Base-by-base conservation (phyloP, 2,329 filamentous ascomycete genomes). In the Stemphylium lycopersici region DNA sequence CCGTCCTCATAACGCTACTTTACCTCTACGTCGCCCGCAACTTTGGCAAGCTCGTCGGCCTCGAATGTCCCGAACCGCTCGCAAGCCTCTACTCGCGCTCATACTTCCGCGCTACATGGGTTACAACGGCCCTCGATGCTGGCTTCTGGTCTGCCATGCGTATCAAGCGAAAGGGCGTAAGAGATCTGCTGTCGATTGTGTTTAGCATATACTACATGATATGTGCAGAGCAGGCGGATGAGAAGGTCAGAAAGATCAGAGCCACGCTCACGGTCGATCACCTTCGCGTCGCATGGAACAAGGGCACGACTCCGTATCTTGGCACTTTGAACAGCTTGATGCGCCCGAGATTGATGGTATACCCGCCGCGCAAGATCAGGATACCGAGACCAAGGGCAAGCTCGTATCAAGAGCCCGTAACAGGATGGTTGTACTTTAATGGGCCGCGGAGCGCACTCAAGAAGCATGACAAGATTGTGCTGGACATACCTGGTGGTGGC, bases 111-210 rank as follows among this genome's bases (percentile, higher is more conserved):
- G 95, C 95, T 50, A 99, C 95, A 71, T 99, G 95, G 95, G 86
- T 98, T 13, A 87, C 95, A 48, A 99, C 95, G 0, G 95, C 92
- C 0, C 78, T 99, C 56, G 95, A 99, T 68, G 95, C 95, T 5
- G 95, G 95, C 1, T 99, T 97, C 76, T 99, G 95, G 95, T 96
- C 92, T 0, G 95, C 95, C 31, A 99, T 99, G 95, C 89, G 87
- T 67, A 93, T 99, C 60, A 85, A 85, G 52, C 81, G 81, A 42
- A 92, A 90, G 67, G 93, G 90, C 86, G 65, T 96, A 37, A 84
- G 92, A 34, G 93, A 98, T 72, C 71, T 96, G 12, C 85, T 90
- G 8, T 92, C 91, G 70, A 81, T 98, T 16, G 80, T 91, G 41
- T 98, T 97, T 75, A 90, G 90, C 0, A 72, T 89, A 10, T 99